Evolutionary conservation across 805 yeast species (phyloP).

Genomic region (Candida ipomoeae): DNA sequence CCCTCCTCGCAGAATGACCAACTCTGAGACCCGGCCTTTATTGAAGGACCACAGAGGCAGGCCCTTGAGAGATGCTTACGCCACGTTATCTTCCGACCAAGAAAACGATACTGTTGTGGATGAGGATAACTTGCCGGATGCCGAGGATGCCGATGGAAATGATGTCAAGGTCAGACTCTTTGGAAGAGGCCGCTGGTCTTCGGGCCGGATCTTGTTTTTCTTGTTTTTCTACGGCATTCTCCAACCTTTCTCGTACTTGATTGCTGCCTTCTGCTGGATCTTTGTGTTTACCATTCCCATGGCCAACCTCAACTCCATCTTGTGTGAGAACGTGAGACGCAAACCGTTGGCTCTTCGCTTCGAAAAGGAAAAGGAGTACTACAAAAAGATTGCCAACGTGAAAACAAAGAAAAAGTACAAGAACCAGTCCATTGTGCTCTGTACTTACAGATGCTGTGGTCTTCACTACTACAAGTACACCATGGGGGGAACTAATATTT

Average conservation of each 20-base stretch:
- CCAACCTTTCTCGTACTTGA: constrained; percentile 58
- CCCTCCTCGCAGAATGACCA: constrained; percentile 47
- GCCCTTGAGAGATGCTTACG: constrained; percentile 35
- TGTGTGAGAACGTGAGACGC: constrained; percentile 74
- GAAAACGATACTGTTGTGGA: constrained; percentile 17
- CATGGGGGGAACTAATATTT: constrained; percentile 91
- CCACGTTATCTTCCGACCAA: constrained; percentile 23
- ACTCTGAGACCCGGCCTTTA: constrained; percentile 33
- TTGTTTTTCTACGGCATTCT: constrained; percentile 62
- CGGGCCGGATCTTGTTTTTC: constrained; percentile 77
- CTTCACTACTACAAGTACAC: constrained; percentile 93
- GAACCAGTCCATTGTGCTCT: constrained; percentile 63
- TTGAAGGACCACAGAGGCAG: constrained; percentile 42
- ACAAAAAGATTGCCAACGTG: constrained; percentile 25
- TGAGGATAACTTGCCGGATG: constrained; percentile 13
- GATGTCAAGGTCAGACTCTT: constrained; percentile 57
- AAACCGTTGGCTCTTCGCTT: constrained; percentile 89
- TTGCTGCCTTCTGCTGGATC: constrained; percentile 71
- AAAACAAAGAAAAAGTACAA: constrained; percentile 33
- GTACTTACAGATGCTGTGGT: constrained; percentile 91
- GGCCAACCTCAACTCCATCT: constrained; percentile 69
- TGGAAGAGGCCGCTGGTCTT: constrained; percentile 90
- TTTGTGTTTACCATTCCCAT: constrained; percentile 88
- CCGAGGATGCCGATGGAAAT: constrained; percentile 16
- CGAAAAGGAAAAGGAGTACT: constrained; percentile 52